Conservation (phyloP, 2,329 filamentous ascomycete species). For the Colletotrichum lupini region DNA sequence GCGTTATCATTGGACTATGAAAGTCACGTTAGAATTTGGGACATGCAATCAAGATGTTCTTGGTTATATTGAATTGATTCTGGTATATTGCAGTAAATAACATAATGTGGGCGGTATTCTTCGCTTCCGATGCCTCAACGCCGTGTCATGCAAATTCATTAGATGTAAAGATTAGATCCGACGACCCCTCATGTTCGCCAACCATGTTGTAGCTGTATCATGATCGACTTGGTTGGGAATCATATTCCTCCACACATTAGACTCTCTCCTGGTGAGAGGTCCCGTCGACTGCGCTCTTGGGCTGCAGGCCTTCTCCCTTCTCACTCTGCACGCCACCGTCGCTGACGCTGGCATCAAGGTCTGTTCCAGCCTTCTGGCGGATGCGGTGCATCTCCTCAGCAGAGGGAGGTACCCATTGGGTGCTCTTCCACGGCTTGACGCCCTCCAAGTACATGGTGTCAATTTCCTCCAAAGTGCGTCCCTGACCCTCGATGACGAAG, state of each 20-base stretch:
- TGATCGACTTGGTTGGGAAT: background rate
- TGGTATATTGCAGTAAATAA: background rate
- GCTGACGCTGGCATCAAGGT: constrained; percentile 43
- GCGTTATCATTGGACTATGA: background rate
- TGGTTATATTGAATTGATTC: background rate
- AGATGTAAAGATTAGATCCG: background rate
- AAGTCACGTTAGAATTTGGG: background rate
- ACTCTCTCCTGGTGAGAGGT: constrained; percentile 27
- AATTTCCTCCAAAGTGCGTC: constrained; percentile 80
- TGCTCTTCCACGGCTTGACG: constrained; percentile 72
- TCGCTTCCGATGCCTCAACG: constrained; percentile 3
- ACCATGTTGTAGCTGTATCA: background rate
- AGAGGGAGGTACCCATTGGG: constrained; percentile 60
- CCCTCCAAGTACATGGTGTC: constrained; percentile 80
- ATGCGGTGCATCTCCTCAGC: constrained; percentile 56
- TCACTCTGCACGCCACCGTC: constrained; percentile 14
- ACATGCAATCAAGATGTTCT: background rate
- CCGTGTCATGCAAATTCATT: constrained; percentile 11
- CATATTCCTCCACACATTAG: background rate
- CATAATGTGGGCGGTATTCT: background rate
- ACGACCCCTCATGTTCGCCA: accelerated
- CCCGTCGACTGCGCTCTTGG: constrained; percentile 1
- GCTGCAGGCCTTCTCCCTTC: constrained; percentile 8
- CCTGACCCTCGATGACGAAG: constrained; percentile 80
- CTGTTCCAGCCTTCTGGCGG: constrained; percentile 53